phyloP scores from a whole-genome alignment of 1,139 yeast species.

The Yamadazyma spencermartinsiae region DNA sequence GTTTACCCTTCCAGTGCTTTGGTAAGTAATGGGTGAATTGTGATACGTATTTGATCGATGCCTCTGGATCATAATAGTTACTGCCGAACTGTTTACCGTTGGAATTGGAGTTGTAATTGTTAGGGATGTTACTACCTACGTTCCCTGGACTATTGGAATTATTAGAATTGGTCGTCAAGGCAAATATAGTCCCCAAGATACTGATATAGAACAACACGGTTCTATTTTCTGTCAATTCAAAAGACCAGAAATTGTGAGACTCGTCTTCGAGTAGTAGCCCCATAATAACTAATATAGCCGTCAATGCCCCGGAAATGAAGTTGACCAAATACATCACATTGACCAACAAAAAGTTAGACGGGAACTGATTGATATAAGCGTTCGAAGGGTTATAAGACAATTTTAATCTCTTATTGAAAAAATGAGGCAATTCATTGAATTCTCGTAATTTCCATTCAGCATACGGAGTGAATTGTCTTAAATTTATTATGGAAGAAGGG shows the following conservation, averaged over 20 bases:
- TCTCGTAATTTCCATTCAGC: constrained; percentile 97
- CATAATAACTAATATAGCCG: constrained; percentile 80
- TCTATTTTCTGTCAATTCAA: constrained; percentile 80
- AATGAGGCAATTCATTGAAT: constrained; percentile 87
- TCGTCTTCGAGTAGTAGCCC: constrained; percentile 88
- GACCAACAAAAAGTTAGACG: constrained; percentile 63
- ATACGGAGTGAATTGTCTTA: constrained; percentile 85
- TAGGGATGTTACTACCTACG: constrained; percentile 5
- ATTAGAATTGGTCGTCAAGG: constrained; percentile 48
- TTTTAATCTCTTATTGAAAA: constrained; percentile 76
- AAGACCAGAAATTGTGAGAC: constrained; percentile 70
- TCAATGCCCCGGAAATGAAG: constrained; percentile 83
- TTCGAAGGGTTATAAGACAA: constrained; percentile 79
- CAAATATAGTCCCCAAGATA: constrained; percentile 80
- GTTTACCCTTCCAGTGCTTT: constrained; percentile 75
- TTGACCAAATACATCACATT: constrained; percentile 65
- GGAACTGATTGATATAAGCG: constrained; percentile 86
- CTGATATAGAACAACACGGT: constrained; percentile 88
- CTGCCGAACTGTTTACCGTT: constrained; percentile 45
- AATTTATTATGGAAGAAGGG: constrained; percentile 78
- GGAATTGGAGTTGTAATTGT: constrained; percentile 28
- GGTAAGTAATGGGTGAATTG: constrained; percentile 92
- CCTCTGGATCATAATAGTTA: constrained; percentile 85
- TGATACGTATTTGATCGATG: constrained; percentile 72
- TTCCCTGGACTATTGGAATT: constrained; percentile 19